Base-by-base conservation (phyloP, 2,329 filamentous ascomycete genomes). In the Didymella sp. region DNA sequence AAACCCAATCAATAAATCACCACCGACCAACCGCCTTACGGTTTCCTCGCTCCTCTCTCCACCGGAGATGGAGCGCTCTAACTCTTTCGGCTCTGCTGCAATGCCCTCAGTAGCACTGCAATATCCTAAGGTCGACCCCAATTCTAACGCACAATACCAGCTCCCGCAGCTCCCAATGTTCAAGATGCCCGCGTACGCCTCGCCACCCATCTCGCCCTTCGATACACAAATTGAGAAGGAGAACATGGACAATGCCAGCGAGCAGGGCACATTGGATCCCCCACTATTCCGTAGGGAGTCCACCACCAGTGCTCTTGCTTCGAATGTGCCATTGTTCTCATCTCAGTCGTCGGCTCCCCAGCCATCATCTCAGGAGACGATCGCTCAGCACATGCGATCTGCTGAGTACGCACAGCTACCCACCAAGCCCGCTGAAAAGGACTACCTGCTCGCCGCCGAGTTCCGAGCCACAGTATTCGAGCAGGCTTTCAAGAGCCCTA, bases 31-130 rank as follows among this genome's bases (percentile, higher is more conserved):
- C 62, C 71, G 70, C 55, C 68, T 75, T 17, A 67, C 72, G 42
- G 71, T 76, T 46, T 75, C 72, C 55, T 76, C 75, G 15, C 73
- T 78, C 43, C 74, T 77, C 58, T 77, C 75, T 13, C 76, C 76
- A 8, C 76, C 76, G 17, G 76, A 78, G 64, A 72, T 75, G 69
- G 76, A 76, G 65, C 72, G 71, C 30, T 70, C 70, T 50, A 73
- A 75, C 57, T 74, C 73, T n/a, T 77, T 76, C 68, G 70, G 70
- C 62, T 74, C 70, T 71, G 71, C 70, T 71, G 71, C 65, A 64
- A 67, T 56, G 69, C 71, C 30, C n/a, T 45, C 50, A 13, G 33
- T 54, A 57, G 69, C 50, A 33, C 61, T 31, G 60, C 67, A 30
- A 60, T 71, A 57, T 49, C 67, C 30, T 15, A 48, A 51, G 27